phyloP scores from a whole-genome alignment of 306 rosid species.

The Phaseolus lunatus region DNA sequence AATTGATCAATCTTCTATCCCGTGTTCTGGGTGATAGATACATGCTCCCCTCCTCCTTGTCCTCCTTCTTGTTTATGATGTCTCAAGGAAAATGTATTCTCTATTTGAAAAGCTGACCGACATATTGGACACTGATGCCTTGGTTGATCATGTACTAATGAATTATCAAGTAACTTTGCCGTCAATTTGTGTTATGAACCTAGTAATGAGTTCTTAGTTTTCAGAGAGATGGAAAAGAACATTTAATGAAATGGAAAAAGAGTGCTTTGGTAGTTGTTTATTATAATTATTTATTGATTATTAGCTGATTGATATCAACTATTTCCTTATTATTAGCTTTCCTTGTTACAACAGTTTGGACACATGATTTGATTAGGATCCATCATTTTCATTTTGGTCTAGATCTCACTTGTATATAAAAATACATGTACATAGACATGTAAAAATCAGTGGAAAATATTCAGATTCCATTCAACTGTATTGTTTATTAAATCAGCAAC shows the following conservation, averaged over 20 bases:
- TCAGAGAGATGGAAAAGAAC: no score
- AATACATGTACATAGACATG: not conserved
- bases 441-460: not conserved
- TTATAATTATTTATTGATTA: no score
- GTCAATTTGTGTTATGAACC: no score
- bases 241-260: no score
- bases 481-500: not conserved
- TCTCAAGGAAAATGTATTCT: conserved; percentile 3
- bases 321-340: not conserved
- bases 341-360: not conserved
- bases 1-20: conserved; percentile 22
- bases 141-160: conserved; percentile 13
- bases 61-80: conserved; percentile 21
- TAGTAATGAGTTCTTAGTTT: no score
- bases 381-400: not conserved
- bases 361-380: not conserved
- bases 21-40: conserved; percentile 11
- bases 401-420: not conserved
- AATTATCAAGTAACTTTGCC: not conserved
- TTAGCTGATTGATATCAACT: no score
- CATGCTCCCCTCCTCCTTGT: not conserved
- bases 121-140: conserved; percentile 14
- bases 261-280: no score
- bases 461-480: not conserved
- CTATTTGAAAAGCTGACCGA: conserved; percentile 24